Evolutionary conservation across 495 filamentous ascomycete species (phyloP).

Genomic region (Neurospora sp.): DNA sequence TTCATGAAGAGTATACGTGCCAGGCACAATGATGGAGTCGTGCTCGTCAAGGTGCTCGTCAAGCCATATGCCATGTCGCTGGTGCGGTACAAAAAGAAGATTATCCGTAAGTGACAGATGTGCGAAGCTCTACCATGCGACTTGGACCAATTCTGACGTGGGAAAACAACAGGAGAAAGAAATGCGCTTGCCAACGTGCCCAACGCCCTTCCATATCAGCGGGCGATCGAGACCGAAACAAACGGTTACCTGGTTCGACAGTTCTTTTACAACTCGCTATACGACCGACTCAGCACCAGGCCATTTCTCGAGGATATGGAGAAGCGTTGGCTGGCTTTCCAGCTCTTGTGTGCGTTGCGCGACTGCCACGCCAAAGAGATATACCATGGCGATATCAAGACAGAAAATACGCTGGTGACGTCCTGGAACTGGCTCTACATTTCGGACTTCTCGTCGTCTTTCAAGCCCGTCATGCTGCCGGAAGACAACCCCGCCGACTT

Average conservation of each 20-base stretch:
- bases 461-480: conserved; percentile 90
- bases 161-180: conserved; percentile 56
- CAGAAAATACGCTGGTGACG: conserved; percentile 90
- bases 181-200: conserved; percentile 69
- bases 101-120: conserved; percentile 49
- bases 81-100: conserved; percentile 61
- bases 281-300: conserved; percentile 93
- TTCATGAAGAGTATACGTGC: conserved; percentile 97
- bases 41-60: conserved; percentile 87
- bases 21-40: conserved; percentile 75
- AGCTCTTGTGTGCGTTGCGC: conserved; percentile 82
- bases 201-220: conserved; percentile 85
- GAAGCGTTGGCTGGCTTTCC: conserved; percentile 97
- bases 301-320: conserved; percentile 96
- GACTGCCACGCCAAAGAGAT: conserved; percentile 88
- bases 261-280: conserved; percentile 90
- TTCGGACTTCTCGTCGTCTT: conserved; percentile 87
- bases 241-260: conserved; percentile 94
- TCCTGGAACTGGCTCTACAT: conserved; percentile 99
- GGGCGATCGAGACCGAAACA: conserved; percentile 77
- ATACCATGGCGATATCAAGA: conserved; percentile 97
- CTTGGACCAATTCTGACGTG: conserved; percentile 8
- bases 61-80: conserved; percentile 79
- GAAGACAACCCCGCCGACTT: conserved; percentile 97
- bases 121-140: neutral